These are phyloP conservation scores for Aspergillus bertholletiae DNA, from an alignment of 495 filamentous ascomycete genomes.

Conservation along the genomic window DNA sequence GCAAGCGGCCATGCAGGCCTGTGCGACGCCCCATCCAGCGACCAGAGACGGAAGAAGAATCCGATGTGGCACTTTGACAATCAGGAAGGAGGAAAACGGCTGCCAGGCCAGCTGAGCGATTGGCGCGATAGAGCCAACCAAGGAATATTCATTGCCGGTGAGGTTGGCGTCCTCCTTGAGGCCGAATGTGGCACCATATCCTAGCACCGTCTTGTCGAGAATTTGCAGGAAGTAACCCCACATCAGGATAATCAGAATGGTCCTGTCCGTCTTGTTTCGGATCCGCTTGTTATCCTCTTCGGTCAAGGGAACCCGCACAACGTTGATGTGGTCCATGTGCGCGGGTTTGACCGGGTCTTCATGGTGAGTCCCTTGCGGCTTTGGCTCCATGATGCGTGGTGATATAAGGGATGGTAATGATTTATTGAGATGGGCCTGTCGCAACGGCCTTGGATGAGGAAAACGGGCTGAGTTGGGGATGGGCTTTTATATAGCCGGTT, in stretches of 20 bases:
- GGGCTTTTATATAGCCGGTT: neutral
- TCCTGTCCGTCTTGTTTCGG: conserved; percentile 56
- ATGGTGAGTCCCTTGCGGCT: neutral
- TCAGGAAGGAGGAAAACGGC: conserved; percentile 60
- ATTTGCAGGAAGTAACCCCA: conserved; percentile 68
- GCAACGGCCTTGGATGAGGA: neutral
- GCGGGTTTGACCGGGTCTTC: conserved; percentile 9
- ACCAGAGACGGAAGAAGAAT: conserved; percentile 59
- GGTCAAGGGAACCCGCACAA: conserved; percentile 37
- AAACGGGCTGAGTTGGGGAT: neutral
- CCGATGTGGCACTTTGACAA: conserved; percentile 63
- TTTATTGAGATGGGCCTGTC: too few relatives aligned
- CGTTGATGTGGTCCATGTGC: conserved; percentile 6
- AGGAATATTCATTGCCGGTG: conserved; percentile 56
- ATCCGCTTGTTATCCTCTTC: conserved; percentile 54
- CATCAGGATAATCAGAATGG: conserved; percentile 54
- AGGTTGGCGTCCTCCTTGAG: conserved; percentile 51
- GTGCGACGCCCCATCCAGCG: conserved; percentile 50
- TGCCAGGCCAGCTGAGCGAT: conserved; percentile 66
- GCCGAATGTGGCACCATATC: conserved; percentile 63
- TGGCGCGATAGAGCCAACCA: conserved; percentile 58
- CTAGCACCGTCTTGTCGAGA: conserved; percentile 62
- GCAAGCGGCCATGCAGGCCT: conserved; percentile 43
- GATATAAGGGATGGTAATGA: too few relatives aligned
- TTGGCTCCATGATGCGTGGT: conserved; percentile 1